These are phyloP conservation scores for Acrocalymma vagum DNA, from an alignment of 2,329 filamentous ascomycete species.

Conservation along the genomic window DNA sequence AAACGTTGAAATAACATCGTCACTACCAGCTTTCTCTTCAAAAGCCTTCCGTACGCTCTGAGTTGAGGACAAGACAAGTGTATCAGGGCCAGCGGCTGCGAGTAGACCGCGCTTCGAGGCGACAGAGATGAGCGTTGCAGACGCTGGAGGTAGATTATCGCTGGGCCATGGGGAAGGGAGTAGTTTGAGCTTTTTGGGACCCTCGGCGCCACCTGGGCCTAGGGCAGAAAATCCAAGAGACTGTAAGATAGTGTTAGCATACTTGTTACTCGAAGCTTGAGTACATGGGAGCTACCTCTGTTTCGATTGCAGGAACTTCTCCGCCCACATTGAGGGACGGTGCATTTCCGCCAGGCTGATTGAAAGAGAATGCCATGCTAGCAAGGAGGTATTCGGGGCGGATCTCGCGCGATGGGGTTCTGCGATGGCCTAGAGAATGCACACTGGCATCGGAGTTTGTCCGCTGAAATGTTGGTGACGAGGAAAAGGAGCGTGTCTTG, in stretches of 20 bases:
- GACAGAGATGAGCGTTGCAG: constrained; percentile 83
- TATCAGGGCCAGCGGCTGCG: constrained; percentile 86
- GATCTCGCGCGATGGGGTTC: constrained; percentile 35
- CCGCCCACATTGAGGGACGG: constrained; percentile 63
- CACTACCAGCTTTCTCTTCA: constrained; percentile 59
- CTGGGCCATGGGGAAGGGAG: constrained; percentile 80
- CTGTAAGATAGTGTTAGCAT: constrained; percentile 47
- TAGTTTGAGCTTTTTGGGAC: constrained; percentile 82
- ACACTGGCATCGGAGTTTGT: constrained; percentile 36
- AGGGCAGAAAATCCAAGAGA: constrained; percentile 79
- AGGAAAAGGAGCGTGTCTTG: constrained; percentile 32
- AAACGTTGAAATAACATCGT: constrained; percentile 74
- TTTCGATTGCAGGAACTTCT: constrained; percentile 79
- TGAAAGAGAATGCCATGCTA: constrained; percentile 73
- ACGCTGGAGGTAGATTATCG: constrained; percentile 74
- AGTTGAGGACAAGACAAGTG: constrained; percentile 78
- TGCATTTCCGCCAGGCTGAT: constrained; percentile 52
- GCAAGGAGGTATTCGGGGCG: constrained; percentile 34
- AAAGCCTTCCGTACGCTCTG: constrained; percentile 81
- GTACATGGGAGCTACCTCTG: constrained; percentile 67
- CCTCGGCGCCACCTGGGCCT: constrained; percentile 63
- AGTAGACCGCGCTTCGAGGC: constrained; percentile 82
- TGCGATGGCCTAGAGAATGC: constrained; percentile 27
- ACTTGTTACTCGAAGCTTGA: neutral
- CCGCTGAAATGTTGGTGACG: constrained; percentile 22